phyloP scores from a whole-genome alignment of 2,329 filamentous ascomycete genomes.

The Simplicillium sp. region DNA sequence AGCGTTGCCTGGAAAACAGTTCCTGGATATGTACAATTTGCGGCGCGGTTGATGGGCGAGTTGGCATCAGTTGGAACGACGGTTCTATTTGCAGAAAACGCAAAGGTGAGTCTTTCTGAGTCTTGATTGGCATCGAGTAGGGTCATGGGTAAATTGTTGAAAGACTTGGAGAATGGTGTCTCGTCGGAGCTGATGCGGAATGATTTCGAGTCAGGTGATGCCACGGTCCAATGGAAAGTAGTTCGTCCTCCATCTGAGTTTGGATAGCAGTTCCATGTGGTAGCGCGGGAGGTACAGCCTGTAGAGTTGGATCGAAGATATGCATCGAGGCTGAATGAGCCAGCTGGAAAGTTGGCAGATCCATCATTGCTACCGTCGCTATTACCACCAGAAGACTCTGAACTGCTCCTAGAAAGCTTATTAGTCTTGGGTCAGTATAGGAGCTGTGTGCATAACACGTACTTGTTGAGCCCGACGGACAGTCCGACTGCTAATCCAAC shows the following conservation, averaged over 20 bases:
- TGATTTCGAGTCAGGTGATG: too few relatives aligned
- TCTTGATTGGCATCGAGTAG: slow-evolving; percentile 35
- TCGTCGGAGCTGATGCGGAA: too few relatives aligned
- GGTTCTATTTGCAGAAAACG: slow-evolving; percentile 39
- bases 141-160: slow-evolving; percentile 33
- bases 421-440: too few relatives aligned
- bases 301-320: slow-evolving; percentile 43
- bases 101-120: slow-evolving; percentile 50
- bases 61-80: slow-evolving; percentile 38
- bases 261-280: slow-evolving; percentile 55
- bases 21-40: slow-evolving; percentile 48
- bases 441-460: background rate
- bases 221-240: slow-evolving; percentile 45
- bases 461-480: slow-evolving; percentile 6
- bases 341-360: slow-evolving; percentile 41
- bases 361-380: background rate
- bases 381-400: background rate
- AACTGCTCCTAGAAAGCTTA: too few relatives aligned
- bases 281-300: slow-evolving; percentile 46
- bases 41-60: slow-evolving; percentile 29
- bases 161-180: background rate
- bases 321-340: slow-evolving; percentile 52
- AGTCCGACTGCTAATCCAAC: slow-evolving; percentile 5
- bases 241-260: slow-evolving; percentile 32
- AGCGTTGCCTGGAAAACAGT: slow-evolving; percentile 48